phyloP scores from a whole-genome alignment of 768 basidiomycete genomes.

The Zangia roseola region DNA sequence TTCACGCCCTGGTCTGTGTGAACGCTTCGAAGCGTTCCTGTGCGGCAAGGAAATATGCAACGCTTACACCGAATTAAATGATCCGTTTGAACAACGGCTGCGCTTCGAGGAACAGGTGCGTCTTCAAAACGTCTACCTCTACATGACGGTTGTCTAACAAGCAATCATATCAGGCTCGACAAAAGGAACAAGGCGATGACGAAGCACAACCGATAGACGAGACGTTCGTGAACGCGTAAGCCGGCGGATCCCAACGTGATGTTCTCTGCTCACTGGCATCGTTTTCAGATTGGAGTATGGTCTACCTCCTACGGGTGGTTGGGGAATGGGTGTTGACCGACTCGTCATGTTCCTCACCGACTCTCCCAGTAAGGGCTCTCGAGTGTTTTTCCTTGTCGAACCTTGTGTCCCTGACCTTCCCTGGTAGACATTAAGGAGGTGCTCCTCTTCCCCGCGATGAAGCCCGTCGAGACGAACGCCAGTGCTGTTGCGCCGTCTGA shows the following conservation, averaged over 20 bases:
- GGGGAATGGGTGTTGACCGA: conserved; percentile 95
- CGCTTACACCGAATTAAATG: conserved; percentile 99
- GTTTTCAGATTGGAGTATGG: conserved; percentile 84
- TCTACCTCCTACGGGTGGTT: conserved; percentile 95
- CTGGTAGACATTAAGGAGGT: conserved; percentile 92
- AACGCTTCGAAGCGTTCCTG: conserved; percentile 98
- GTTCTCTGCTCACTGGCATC: conserved; percentile 1
- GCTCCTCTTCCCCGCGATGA: conserved; percentile 95
- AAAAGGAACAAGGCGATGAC: conserved; percentile 97
- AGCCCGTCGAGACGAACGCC: conserved; percentile 62
- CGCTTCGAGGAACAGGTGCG: conserved; percentile 92
- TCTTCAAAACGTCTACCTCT: background rate
- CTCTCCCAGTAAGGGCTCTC: conserved; percentile 68
- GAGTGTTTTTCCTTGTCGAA: background rate
- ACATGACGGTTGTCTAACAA: background rate
- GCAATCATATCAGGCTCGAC: conserved; percentile 51
- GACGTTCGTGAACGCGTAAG: conserved; percentile 91
- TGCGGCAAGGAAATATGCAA: conserved; percentile 99
- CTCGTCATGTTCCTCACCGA: conserved; percentile 99
- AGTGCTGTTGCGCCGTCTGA: conserved; percentile 32
- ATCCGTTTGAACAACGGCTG: conserved; percentile 93
- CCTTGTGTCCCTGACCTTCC: conserved; percentile 1
- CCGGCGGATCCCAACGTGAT: conserved; percentile 11
- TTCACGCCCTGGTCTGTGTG: conserved; percentile 93
- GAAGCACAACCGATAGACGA: conserved; percentile 98